These are phyloP conservation scores for Punctularia strigosozonata DNA, from an alignment of 768 basidiomycete species.

Conservation along the genomic window DNA sequence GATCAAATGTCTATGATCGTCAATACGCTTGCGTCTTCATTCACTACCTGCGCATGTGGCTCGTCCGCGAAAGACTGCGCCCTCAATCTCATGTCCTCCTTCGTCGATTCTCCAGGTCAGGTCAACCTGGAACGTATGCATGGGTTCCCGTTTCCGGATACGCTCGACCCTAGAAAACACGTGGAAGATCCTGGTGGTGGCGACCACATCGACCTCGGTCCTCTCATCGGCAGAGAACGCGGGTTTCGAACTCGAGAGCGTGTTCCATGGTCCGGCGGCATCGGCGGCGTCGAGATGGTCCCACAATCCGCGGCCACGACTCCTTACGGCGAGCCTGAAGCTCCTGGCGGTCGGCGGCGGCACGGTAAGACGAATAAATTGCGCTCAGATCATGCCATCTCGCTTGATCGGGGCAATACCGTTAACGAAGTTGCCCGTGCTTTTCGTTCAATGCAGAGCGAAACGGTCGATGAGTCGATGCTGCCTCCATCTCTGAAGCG, in stretches of 20 bases:
- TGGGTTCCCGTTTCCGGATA: conserved; percentile 15
- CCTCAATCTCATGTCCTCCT: conserved; percentile 48
- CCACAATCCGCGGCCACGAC: conserved; percentile 6
- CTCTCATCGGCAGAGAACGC: conserved; percentile 45
- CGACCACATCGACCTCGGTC: conserved; percentile 37
- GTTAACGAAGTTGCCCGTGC: background rate
- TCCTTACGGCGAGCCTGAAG: background rate
- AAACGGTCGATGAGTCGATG: background rate
- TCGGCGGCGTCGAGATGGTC: conserved; percentile 52
- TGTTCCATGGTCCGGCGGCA: conserved; percentile 44
- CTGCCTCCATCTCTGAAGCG: background rate
- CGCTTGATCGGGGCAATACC: background rate
- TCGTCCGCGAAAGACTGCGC: conserved; percentile 50
- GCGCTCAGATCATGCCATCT: too few relatives aligned
- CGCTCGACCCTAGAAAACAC: conserved; percentile 14
- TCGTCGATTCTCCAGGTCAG: too few relatives aligned
- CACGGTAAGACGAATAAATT: background rate
- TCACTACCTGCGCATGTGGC: conserved; percentile 69
- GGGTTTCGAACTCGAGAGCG: conserved; percentile 54
- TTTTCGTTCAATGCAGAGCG: background rate
- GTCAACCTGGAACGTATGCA: too few relatives aligned
- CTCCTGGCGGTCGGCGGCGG: background rate
- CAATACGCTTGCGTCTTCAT: conserved; percentile 56
- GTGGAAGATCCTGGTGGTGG: conserved; percentile 2
- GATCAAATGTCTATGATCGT: conserved; percentile 60